Conservation (phyloP, 2,329 filamentous ascomycete species). For the Lizonia empirigonia region DNA sequence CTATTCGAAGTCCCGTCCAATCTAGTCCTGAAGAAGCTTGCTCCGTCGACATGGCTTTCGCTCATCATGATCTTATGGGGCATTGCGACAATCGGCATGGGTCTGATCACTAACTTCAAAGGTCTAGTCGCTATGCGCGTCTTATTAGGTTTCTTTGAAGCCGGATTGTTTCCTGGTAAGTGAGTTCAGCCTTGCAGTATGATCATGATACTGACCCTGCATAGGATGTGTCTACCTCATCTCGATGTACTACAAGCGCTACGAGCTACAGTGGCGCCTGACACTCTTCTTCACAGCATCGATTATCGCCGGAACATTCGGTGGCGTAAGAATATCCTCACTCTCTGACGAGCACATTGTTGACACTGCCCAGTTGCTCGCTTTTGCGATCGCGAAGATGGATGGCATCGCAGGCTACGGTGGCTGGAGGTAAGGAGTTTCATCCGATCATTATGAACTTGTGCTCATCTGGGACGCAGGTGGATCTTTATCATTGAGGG, state of each 20-base stretch:
- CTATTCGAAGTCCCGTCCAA: slow-evolving; percentile 47
- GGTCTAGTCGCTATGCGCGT: slow-evolving; percentile 57
- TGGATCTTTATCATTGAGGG: slow-evolving; percentile 41
- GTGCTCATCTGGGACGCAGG: neutral
- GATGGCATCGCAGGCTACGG: slow-evolving; percentile 57
- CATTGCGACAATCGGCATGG: slow-evolving; percentile 53
- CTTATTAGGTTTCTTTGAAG: slow-evolving; percentile 46
- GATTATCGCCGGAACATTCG: slow-evolving; percentile 51
- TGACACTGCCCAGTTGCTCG: slow-evolving; percentile 38
- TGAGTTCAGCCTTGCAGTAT: neutral
- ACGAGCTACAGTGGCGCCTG: slow-evolving; percentile 51
- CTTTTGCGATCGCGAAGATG: slow-evolving; percentile 63
- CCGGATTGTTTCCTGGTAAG: slow-evolving; percentile 42
- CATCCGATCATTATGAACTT: slow-evolving; percentile 17
- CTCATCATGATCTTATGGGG: slow-evolving; percentile 49
- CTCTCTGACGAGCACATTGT: neutral
- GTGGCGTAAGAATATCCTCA: slow-evolving; percentile 37
- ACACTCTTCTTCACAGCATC: slow-evolving; percentile 51
- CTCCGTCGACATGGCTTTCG: slow-evolving; percentile 48
- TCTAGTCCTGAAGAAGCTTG: slow-evolving; percentile 48
- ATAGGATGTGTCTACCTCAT: slow-evolving; percentile 41
- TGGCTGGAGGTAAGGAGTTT: slow-evolving; percentile 36
- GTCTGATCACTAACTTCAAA: slow-evolving; percentile 53
- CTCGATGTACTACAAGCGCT: slow-evolving; percentile 51
- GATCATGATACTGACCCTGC: neutral